phyloP scores from a whole-genome alignment of 2,329 filamentous ascomycete species.

The Orbilia brochopaga region DNA sequence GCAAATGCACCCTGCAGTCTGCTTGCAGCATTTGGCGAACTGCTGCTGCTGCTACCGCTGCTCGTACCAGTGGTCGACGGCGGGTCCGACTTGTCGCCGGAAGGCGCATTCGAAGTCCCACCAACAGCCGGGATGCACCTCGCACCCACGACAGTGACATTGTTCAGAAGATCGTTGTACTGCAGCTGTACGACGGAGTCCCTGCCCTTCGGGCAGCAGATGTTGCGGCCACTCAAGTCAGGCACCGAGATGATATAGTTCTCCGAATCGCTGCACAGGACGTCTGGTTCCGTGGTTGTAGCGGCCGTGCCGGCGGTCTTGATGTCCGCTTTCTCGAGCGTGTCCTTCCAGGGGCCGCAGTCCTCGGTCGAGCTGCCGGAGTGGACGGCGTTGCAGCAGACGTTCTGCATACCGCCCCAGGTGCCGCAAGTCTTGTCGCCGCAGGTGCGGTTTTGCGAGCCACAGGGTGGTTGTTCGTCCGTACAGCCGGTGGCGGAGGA shows the following conservation, averaged over 20 bases:
- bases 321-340: slow-evolving; percentile 21
- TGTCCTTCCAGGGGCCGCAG: slow-evolving; percentile 9
- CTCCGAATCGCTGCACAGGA: slow-evolving; percentile 76
- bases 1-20: slow-evolving; percentile 18
- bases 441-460: not conserved
- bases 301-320: slow-evolving; percentile 1
- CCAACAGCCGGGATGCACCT: slow-evolving; percentile 25
- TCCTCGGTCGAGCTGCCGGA: not conserved
- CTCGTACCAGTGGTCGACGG: slow-evolving; percentile 12
- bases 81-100: slow-evolving; percentile 2
- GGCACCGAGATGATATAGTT: slow-evolving; percentile 95
- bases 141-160: slow-evolving; percentile 11
- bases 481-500: not conserved
- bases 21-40: slow-evolving; percentile 23
- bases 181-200: slow-evolving; percentile 20
- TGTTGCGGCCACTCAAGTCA: not conserved
- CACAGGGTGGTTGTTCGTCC: not conserved
- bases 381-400: slow-evolving; percentile 19
- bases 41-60: slow-evolving; percentile 1
- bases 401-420: slow-evolving; percentile 15
- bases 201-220: slow-evolving; percentile 26
- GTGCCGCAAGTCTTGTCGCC: slow-evolving; percentile 15
- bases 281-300: slow-evolving; percentile 69
- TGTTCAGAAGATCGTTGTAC: slow-evolving; percentile 19
- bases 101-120: not conserved